Evolutionary conservation across 129 eudicot genomes (phyloP), one percentile per base, ranked within the genome.

Genomic region (Glebionis coronaria): DNA sequence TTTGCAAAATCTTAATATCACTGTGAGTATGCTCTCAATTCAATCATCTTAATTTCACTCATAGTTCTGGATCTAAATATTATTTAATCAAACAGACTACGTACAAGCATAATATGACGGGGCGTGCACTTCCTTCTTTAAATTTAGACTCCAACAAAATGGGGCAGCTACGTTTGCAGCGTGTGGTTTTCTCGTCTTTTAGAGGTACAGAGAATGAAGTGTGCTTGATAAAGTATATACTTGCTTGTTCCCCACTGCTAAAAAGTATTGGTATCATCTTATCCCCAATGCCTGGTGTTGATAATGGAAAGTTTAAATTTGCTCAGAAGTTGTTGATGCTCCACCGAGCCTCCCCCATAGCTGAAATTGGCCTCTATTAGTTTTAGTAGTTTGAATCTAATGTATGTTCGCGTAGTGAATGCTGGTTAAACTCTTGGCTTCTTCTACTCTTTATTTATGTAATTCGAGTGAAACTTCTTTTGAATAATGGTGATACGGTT

Each of bases 1-100:
- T 18, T 38, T 71, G 61, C 68, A 49, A 40, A 71, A 29, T 8
- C 61, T 71, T 13, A 21, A 35, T 29, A 50, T 71, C 54, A 18
- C 0, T 3, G 61, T 40, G 19, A 44, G 50, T 59, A 25, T 47
- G 44, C 64, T 28, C 15, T 59, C 44, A 59, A 27, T 9, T 25
- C 12, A 28, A 3, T 12, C 0, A 35, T 56, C 0, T 62, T 49
- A 49, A 49, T 13, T 49, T 49, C 54, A 12, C 50, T 0, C 29
- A 27, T 13, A 42, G 52, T 20, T 63, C 18, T 53, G 58, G 3
- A 25, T 25, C 63, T 57, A 2, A 27, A 15, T n/a, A 8, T 5
- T 14, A 31, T 5, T 35, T 15, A 60, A 29, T 31, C 29, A 12
- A 29, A 47, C 25, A 59, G 46, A 46, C 45, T 28, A 9, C 25